phyloP scores from a whole-genome alignment of 768 basidiomycete genomes.

The Suillus ampliporus region DNA sequence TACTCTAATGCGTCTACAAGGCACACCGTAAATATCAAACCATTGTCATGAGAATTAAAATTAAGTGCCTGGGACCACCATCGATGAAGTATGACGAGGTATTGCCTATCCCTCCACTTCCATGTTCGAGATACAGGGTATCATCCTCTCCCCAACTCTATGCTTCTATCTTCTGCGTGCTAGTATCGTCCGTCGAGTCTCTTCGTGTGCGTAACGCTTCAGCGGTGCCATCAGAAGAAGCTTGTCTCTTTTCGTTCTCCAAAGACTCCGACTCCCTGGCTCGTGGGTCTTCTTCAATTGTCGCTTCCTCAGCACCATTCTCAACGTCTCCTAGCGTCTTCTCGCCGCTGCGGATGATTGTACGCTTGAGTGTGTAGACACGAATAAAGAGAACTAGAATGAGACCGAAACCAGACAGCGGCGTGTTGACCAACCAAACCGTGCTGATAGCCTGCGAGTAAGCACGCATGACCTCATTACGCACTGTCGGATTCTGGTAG shows the following conservation, averaged over 20 bases:
- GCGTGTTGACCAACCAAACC: conserved; percentile 46
- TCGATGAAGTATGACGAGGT: background rate
- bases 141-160: background rate
- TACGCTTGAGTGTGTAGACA: conserved; percentile 41
- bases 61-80: no score
- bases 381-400: conserved; percentile 40
- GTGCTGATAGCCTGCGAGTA: conserved; percentile 43
- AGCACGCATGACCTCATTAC: conserved; percentile 40
- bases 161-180: conserved; percentile 7
- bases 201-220: conserved; percentile 9
- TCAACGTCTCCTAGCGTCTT: conserved; percentile 35
- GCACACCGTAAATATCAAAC: no score
- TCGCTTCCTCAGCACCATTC: conserved; percentile 21
- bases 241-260: background rate
- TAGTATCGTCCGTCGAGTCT: conserved; percentile 6
- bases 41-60: no score
- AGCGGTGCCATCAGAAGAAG: conserved; percentile 6
- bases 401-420: conserved; percentile 37
- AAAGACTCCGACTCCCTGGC: background rate
- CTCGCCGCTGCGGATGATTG: conserved; percentile 19
- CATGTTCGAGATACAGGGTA: background rate
- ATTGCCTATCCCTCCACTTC: background rate
- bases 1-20: no score
- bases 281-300: background rate
- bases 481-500: conserved; percentile 35